Conservation (phyloP, 352 stramenopile species). For the Phytophthora capsici region DNA sequence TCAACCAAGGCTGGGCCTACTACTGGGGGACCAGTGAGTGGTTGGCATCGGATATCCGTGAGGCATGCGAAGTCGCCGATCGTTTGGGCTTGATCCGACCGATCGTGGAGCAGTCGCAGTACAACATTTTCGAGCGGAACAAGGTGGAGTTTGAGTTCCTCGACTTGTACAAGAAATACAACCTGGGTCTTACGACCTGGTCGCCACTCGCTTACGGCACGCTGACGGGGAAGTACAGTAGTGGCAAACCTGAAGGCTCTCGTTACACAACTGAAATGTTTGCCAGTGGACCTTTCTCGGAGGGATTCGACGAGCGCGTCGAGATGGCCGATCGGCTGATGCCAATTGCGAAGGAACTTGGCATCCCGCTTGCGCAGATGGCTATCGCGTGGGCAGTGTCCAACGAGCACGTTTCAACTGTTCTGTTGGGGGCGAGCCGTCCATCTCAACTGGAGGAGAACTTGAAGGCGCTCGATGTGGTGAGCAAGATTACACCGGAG, state of each 20-base stretch:
- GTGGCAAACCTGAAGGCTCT: slow-evolving; percentile 5
- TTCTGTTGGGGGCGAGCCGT: slow-evolving; percentile 48
- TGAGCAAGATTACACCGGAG: slow-evolving; percentile 48
- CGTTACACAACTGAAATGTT: background rate
- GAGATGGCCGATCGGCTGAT: background rate
- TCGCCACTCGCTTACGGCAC: slow-evolving; percentile 1
- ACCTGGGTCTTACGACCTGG: slow-evolving; percentile 11
- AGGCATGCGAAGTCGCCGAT: background rate
- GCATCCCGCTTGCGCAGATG: slow-evolving; percentile 27
- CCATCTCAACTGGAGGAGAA: slow-evolving; percentile 23
- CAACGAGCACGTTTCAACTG: slow-evolving; percentile 47
- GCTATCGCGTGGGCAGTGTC: slow-evolving; percentile 49
- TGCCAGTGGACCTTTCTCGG: background rate
- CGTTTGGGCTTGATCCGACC: background rate
- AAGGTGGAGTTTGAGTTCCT: slow-evolving; percentile 3
- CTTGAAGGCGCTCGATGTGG: slow-evolving; percentile 32
- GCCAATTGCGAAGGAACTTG: slow-evolving; percentile 7
- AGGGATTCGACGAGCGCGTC: background rate
- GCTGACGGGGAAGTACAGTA: slow-evolving; percentile 13
- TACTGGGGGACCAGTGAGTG: background rate
- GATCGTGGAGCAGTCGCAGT: background rate
- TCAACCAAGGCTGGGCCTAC: background rate
- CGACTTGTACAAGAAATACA: slow-evolving; percentile 16
- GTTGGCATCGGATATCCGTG: background rate
- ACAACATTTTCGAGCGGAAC: slow-evolving; percentile 3